Percentiles rank a stretch among this genome's conserved stretches.
phyloP scores from a whole-genome alignment of 345 rosid species.

The Ricinus communis region DNA sequence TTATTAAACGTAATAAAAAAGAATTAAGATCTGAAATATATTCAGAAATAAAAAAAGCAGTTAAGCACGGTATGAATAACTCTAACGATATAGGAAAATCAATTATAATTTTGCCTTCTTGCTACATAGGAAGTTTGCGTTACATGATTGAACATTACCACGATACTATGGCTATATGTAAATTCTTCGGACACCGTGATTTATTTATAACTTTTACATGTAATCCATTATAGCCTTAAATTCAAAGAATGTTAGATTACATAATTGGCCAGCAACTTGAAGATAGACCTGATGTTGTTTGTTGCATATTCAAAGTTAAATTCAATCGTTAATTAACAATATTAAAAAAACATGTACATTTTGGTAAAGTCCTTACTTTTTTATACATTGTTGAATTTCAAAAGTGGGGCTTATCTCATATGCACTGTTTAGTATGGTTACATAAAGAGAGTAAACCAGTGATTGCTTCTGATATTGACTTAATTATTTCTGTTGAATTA shows the following conservation, averaged over 20 bases:
- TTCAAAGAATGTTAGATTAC: neutral
- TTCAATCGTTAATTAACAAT: neutral
- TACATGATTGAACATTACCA: neutral
- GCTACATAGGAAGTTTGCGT: neutral
- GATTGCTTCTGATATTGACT: neutral
- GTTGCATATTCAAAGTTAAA: neutral
- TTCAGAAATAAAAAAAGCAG: neutral
- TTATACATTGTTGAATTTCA: slow-evolving; percentile 2
- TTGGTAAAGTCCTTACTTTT: neutral
- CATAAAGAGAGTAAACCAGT: neutral
- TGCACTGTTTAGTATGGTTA: slow-evolving; percentile 1
- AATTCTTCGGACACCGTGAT: neutral
- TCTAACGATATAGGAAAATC: neutral
- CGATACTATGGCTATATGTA: neutral
- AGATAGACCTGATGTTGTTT: neutral
- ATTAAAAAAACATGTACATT: neutral
- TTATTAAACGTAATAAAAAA: neutral
- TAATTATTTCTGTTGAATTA: neutral
- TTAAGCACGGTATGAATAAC: neutral
- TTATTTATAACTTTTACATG: neutral
- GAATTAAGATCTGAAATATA: no score
- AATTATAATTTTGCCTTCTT: neutral
- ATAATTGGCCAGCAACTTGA: neutral
- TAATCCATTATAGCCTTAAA: neutral
- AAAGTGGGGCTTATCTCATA: neutral